Evolutionary conservation across 768 basidiomycete species (phyloP).

Genomic region (Gloeopeniophorella convolvens): DNA sequence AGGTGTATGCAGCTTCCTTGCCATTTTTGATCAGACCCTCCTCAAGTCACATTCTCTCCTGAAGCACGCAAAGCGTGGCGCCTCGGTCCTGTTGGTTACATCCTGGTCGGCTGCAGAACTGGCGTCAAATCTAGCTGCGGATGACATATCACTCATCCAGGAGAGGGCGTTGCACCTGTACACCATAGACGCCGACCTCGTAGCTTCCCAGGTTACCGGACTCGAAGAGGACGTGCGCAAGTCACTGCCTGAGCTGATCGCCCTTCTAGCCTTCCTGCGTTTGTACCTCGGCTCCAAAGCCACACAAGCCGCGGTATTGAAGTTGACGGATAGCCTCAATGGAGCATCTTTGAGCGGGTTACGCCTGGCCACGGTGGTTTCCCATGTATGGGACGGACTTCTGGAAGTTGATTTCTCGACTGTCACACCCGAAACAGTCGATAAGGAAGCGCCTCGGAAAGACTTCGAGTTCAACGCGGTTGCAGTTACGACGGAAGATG

Average conservation of each 20-base stretch:
- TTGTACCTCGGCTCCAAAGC: slow-evolving; percentile 71
- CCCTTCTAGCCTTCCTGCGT: slow-evolving; percentile 76
- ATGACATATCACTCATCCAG: slow-evolving; percentile 40
- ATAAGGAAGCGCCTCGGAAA: slow-evolving; percentile 36
- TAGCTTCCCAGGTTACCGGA: slow-evolving; percentile 40
- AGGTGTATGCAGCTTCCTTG: slow-evolving; percentile 61
- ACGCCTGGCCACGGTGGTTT: slow-evolving; percentile 45
- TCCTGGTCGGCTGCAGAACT: slow-evolving; percentile 75
- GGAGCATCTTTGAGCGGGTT: slow-evolving; percentile 43
- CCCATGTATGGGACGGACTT: slow-evolving; percentile 61
- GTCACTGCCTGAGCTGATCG: slow-evolving; percentile 48
- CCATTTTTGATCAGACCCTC: slow-evolving; percentile 67
- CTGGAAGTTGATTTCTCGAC: slow-evolving; percentile 38
- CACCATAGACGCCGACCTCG: slow-evolving; percentile 48
- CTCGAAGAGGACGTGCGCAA: slow-evolving; percentile 32
- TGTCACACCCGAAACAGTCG: slow-evolving; percentile 19
- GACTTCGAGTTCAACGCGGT: slow-evolving; percentile 71
- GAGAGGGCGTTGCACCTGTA: slow-evolving; percentile 52
- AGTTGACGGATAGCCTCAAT: slow-evolving; percentile 42
- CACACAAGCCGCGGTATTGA: slow-evolving; percentile 44
- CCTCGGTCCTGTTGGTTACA: slow-evolving; percentile 68
- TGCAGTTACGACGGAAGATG: slow-evolving; percentile 52
- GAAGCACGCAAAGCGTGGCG: slow-evolving; percentile 54
- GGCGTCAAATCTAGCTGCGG: slow-evolving; percentile 52
- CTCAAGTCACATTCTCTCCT: slow-evolving; percentile 75